Evolutionary conservation across 371 early-diverging fungal genomes (phyloP).

Genomic region (Mortierella sp.): DNA sequence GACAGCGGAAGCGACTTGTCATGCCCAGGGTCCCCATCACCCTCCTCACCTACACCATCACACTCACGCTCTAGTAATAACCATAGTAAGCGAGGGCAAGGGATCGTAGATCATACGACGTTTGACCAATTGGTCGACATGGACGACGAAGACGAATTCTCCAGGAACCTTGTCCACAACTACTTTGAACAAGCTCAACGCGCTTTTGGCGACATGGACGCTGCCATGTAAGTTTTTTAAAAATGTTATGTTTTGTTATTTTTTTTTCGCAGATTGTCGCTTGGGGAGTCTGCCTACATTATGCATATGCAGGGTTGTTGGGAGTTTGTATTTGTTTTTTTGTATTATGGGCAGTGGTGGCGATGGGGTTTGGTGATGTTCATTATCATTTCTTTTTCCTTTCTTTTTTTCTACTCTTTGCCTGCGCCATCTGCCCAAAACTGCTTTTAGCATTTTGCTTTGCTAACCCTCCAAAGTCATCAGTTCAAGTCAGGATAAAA

Average conservation of each 20-base stretch:
- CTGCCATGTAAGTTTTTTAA: constrained; percentile 71
- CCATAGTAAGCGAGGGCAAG: constrained; percentile 45
- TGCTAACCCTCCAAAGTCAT: too few relatives aligned
- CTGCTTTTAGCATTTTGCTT: too few relatives aligned
- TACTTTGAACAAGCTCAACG: constrained; percentile 84
- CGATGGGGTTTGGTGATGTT: not conserved
- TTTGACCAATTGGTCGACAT: constrained; percentile 87
- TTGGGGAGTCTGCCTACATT: not conserved
- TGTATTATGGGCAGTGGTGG: not conserved
- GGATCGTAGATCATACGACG: constrained; percentile 78
- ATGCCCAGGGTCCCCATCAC: not conserved
- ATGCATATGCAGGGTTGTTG: constrained; percentile 1
- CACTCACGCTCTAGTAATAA: not conserved
- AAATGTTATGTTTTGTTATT: not conserved
- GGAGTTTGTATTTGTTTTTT: not conserved
- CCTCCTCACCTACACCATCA: not conserved
- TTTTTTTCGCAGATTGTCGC: not conserved
- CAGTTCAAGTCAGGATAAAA: too few relatives aligned
- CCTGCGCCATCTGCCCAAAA: not conserved
- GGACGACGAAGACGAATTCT: constrained; percentile 84
- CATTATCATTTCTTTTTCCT: not conserved
- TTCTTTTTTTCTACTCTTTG: not conserved
- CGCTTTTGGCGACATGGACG: constrained; percentile 78
- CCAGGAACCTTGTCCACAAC: constrained; percentile 76
- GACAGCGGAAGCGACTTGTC: not conserved